These are phyloP conservation scores for Glycyrrhiza uralensis DNA, from an alignment of 306 rosid genomes.

Conservation along the genomic window DNA sequence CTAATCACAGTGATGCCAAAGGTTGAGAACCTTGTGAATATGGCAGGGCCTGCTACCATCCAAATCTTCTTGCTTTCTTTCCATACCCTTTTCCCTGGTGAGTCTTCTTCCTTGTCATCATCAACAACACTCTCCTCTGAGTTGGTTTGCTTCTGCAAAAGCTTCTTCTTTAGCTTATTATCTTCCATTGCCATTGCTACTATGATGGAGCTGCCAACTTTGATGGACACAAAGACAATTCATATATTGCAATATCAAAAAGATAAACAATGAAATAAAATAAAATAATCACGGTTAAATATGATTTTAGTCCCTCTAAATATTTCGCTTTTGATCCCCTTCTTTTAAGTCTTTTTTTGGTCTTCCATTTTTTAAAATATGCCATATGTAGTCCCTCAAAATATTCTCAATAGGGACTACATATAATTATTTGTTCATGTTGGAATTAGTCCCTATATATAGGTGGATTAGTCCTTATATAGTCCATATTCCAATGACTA, in stretches of 20 bases:
- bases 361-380: too few species aligned
- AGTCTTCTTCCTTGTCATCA: slow-evolving; percentile 11
- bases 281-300: too few species aligned
- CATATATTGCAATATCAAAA: not conserved
- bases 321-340: too few species aligned
- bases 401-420: too few species aligned
- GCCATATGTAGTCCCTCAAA: too few species aligned
- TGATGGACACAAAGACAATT: not conserved
- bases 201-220: not conserved
- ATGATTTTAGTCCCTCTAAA: too few species aligned
- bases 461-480: too few species aligned
- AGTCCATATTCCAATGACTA: too few species aligned
- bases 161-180: not conserved
- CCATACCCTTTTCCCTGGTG: slow-evolving; percentile 33
- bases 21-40: slow-evolving; percentile 43
- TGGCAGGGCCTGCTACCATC: slow-evolving; percentile 48
- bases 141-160: not conserved
- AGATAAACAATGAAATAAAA: too few species aligned
- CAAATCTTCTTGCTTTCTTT: slow-evolving; percentile 44
- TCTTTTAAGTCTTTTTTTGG: too few species aligned
- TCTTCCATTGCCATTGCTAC: slow-evolving; percentile 20
- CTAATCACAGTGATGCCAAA: slow-evolving; percentile 35
- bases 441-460: too few species aligned
- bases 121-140: not conserved
- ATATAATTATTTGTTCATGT: too few species aligned